Evolutionary conservation across 176 grass and related monocot genomes (phyloP).

Genomic region (Melocanna baccifera): DNA sequence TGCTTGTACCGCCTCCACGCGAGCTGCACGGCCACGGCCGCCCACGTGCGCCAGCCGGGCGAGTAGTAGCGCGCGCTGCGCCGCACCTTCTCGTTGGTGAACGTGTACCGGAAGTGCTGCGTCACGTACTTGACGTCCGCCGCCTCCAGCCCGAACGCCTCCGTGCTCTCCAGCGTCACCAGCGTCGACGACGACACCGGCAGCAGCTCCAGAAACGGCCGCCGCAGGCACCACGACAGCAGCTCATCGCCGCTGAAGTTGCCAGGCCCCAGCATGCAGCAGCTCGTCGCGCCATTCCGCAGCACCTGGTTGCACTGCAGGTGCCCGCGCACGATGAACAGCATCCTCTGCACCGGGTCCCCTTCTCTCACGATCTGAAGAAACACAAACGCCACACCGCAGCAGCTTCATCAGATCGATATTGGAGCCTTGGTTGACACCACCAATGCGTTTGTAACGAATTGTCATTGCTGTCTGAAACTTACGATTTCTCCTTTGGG

Average conservation of each 20-base stretch:
- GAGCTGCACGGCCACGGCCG: constrained; percentile 79
- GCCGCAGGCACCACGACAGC: constrained; percentile 85
- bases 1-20: constrained; percentile 76
- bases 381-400: no score
- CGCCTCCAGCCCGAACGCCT: constrained; percentile 80
- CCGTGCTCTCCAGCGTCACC: constrained; percentile 64
- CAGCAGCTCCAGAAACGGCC: constrained; percentile 66
- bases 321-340: constrained; percentile 89
- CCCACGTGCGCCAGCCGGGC: constrained; percentile 86
- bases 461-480: no score
- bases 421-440: not conserved
- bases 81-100: constrained; percentile 74
- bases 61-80: constrained; percentile 90
- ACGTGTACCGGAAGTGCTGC: constrained; percentile 89
- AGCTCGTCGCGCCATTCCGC: constrained; percentile 63
- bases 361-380: constrained; percentile 66
- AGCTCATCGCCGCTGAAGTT: constrained; percentile 97
- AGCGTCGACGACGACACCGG: constrained; percentile 80
- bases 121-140: constrained; percentile 89
- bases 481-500: constrained; percentile 78
- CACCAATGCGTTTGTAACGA: no score
- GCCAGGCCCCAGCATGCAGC: constrained; percentile 81
- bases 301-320: constrained; percentile 75
- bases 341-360: constrained; percentile 73
- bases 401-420: no score